A percentile compares a stretch with the other conserved stretches of the same genome.
phyloP scores from a whole-genome alignment of 192 early-diverging fungal species.

The Coemansia sp. region DNA sequence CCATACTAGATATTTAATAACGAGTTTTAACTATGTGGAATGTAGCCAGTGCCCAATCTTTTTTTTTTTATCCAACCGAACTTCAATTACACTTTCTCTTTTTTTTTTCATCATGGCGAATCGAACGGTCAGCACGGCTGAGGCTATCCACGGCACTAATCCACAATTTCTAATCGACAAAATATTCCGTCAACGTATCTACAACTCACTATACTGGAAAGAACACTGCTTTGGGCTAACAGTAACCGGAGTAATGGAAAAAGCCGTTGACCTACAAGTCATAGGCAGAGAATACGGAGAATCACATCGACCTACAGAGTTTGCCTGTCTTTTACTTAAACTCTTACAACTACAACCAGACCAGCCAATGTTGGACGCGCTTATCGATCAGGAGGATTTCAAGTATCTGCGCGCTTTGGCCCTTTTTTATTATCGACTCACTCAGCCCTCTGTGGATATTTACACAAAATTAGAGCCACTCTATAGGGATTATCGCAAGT shows the following conservation, averaged over 20 bases:
- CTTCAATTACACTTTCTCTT: background rate
- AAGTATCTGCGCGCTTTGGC: slow-evolving; percentile 92
- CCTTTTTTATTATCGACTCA: slow-evolving; percentile 88
- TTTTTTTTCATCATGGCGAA: slow-evolving; percentile 61
- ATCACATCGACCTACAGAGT: slow-evolving; percentile 77
- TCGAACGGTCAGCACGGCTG: slow-evolving; percentile 71
- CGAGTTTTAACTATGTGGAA: background rate
- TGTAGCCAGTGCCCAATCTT: background rate
- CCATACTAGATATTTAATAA: background rate
- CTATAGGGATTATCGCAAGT: slow-evolving; percentile 84
- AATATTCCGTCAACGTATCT: slow-evolving; percentile 87
- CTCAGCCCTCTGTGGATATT: slow-evolving; percentile 72
- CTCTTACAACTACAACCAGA: slow-evolving; percentile 94
- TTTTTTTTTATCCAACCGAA: background rate
- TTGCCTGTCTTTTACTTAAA: slow-evolving; percentile 87
- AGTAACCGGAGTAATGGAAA: slow-evolving; percentile 88
- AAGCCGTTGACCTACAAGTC: slow-evolving; percentile 71
- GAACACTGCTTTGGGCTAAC: slow-evolving; percentile 95
- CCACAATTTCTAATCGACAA: slow-evolving; percentile 96
- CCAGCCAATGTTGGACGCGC: slow-evolving; percentile 81
- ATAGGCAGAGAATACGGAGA: slow-evolving; percentile 67
- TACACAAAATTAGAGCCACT: slow-evolving; percentile 88
- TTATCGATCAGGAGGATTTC: slow-evolving; percentile 80
- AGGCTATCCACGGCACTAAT: slow-evolving; percentile 83
- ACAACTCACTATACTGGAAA: slow-evolving; percentile 96